Evolutionary conservation across 441 rosid genomes (phyloP), one percentile per base, ranked within the genome.

Genomic region (Pelargonium cotyledonis): DNA sequence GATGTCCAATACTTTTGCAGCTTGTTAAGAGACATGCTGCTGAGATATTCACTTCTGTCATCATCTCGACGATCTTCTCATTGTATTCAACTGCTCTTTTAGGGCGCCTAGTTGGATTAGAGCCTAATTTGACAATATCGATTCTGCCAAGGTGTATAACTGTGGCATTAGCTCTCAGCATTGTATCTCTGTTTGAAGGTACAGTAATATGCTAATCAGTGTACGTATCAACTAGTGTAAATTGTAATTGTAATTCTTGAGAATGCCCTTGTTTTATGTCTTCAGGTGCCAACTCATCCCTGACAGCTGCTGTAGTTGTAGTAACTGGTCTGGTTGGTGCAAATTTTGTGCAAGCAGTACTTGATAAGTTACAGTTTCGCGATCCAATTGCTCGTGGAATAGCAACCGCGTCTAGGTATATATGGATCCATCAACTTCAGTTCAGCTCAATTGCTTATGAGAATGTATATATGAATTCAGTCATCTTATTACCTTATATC

Each of bases 11-110:
- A 8, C 12, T 43, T 43, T 8, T 43, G 78, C 97, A 91, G 99
- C 97, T 91, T 15, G 92, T 94, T 0, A 94, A 88, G 82, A 85
- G 95, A 75, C 99, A 94, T 31, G 99, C 99, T 12, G 91, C 99
- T 79, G 97, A 94, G 78, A 94, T 94, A 67, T 94, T 94, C 80
- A 82, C 88, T 9, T 91, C 97, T 11, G 90, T 94, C 73, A 86
- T 88, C 0, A n/a, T 91, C 31, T 75, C 99, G 61, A 84, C 97
- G 0, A 2, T 91, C 18, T 91, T 94, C 85, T 94, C 99, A 2
- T 81, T 94, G 76, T 94, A 94, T 78, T 94, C 96, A 18, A 94
- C 99, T n/a, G 97, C 99, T 69, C 78, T 94, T 61, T 70, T 67
- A 58, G 99, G 99, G 68, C 95, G 96, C 71, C 82, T 91, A 38